Evolutionary conservation across 108 stramenopile genomes (phyloP).

Genomic region (Conticribra weissflogii): DNA sequence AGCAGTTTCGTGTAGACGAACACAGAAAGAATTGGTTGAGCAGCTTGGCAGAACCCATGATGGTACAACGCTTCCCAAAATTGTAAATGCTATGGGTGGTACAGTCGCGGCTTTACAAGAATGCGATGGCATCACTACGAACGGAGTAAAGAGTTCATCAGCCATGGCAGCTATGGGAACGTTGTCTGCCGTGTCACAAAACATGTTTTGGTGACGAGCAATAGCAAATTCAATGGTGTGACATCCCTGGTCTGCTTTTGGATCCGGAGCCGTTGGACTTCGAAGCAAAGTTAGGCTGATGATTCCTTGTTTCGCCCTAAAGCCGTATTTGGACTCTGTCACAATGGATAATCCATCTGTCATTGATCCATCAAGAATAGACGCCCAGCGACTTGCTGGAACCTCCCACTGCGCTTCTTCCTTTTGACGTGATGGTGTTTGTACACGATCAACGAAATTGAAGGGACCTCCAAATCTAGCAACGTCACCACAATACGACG

Average conservation of each 20-base stretch:
- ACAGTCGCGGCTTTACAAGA: neutral
- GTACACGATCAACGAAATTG: constrained; percentile 11
- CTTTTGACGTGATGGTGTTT: constrained; percentile 2
- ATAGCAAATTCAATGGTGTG: constrained; percentile 3
- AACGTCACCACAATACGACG: constrained; percentile 8
- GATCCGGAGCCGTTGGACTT: neutral
- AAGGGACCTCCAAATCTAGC: constrained; percentile 9
- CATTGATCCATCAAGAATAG: neutral
- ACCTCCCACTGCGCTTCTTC: constrained; percentile 16
- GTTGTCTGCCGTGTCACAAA: neutral
- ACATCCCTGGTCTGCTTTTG: neutral
- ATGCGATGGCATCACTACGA: neutral
- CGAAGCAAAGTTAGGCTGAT: neutral
- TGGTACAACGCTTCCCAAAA: constrained; percentile 1
- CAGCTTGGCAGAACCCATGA: neutral
- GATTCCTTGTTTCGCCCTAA: neutral
- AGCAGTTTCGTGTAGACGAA: neutral
- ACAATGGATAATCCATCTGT: constrained; percentile 7
- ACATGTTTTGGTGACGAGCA: neutral
- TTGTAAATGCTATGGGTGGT: neutral
- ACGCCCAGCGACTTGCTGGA: constrained; percentile 12
- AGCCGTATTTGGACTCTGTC: neutral
- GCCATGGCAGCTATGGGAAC: constrained; percentile 3
- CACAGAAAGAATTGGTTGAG: neutral
- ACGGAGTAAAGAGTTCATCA: neutral